phyloP scores from a whole-genome alignment of 495 filamentous ascomycete species.

The Pyronema domesticum region DNA sequence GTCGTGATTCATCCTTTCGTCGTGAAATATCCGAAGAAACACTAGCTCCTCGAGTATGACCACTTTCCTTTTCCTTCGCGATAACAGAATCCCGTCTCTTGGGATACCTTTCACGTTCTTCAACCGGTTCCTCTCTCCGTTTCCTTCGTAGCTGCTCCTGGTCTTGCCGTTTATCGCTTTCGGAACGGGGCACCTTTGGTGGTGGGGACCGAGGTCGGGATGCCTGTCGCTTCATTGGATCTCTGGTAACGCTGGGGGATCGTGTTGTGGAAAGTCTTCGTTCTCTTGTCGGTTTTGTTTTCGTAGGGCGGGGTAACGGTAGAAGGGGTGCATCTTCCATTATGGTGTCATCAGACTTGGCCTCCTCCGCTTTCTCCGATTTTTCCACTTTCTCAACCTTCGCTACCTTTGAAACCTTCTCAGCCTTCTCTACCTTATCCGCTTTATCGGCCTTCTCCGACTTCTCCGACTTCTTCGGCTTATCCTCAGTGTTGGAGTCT shows the following conservation, averaged over 20 bases:
- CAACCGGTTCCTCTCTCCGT: neutral
- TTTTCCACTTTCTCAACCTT: neutral
- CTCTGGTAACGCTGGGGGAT: neutral
- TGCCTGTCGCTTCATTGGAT: neutral
- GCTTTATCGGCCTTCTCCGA: neutral
- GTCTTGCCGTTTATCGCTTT: slow-evolving; percentile 5
- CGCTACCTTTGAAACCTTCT: neutral
- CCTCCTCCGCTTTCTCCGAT: neutral
- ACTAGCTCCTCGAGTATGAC: neutral
- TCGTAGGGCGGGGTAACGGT: neutral
- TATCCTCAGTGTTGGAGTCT: no score
- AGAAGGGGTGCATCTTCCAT: slow-evolving; percentile 1
- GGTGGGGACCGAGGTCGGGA: slow-evolving; percentile 1
- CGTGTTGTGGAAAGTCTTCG: neutral
- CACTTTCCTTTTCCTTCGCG: neutral
- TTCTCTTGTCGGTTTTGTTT: neutral
- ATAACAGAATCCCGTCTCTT: neutral
- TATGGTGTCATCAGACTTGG: neutral
- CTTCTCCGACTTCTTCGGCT: no score
- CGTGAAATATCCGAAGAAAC: neutral
- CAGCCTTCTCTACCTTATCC: neutral
- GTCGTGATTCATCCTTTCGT: neutral
- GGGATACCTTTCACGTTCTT: neutral
- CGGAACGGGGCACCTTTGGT: neutral
- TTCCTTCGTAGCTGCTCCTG: slow-evolving; percentile 11